Base-by-base conservation (phyloP, 257 asterid species). In the Sherardia arvensis region DNA sequence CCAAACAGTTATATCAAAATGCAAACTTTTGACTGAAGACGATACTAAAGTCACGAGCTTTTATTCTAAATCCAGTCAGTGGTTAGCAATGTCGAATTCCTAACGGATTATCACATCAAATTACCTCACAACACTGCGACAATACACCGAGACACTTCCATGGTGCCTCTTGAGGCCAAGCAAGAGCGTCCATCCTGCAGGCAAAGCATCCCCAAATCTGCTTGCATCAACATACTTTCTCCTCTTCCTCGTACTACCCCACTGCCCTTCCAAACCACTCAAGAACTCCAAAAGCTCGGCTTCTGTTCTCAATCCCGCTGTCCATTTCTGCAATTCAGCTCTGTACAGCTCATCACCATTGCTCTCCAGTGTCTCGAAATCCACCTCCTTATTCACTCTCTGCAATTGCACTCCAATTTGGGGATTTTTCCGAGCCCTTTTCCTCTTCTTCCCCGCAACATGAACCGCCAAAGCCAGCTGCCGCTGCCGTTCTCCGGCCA, bases 181-280 rank as follows among this genome's bases (percentile, higher is more conserved):
- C 82, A 89, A 77, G 57, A 92, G 83, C 78, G 86, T 87, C 98
- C 98, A 92, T 60, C 86, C 90, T 66, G 84, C 40, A 0, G 97
- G 98, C 75, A 92, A 73, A 18, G 78, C 75, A 61, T 80, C 86
- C 34, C 88, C 91, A 26, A 88, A 77, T 53, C 62, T 48, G 26
- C 72, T 72, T 1, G 98, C 94, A 64, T 92, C 91, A 22, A 89
- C 95, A 72, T 78, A 88, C 78, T 85, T 92, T 85, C 97, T 92
- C 85, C 70, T 87, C 87, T 73, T 83, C 87, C 98, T 86, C 78
- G 84, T 83, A 77, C 98, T 92, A 74, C 95, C 77, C 98, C 98
- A 92, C 66, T 83, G 81, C 27, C 98, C 98, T 64, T 92, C 93
- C 82, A 92, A 72, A 32, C 74, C 78, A 74, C 77, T 64, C 79